A percentile compares a stretch with the other conserved stretches of the same genome.
Conservation (phyloP, 2,329 filamentous ascomycete genomes). For the Lasiodiplodia theobromae region DNA sequence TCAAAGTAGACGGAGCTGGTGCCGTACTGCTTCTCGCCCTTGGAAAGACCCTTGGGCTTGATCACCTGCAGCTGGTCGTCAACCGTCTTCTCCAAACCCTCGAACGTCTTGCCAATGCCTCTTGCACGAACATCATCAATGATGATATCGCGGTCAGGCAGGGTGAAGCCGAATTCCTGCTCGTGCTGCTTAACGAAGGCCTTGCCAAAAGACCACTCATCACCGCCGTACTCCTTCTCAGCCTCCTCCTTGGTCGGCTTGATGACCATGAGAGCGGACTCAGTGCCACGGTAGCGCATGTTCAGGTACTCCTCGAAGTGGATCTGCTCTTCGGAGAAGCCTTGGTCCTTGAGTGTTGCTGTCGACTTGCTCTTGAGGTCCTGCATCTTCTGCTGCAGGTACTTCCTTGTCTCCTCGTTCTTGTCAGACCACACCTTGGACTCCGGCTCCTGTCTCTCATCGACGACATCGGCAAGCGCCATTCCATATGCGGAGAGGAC, state of each 20-base stretch:
- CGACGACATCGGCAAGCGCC: constrained; percentile 90
- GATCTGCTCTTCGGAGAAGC: constrained; percentile 77
- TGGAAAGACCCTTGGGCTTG: constrained; percentile 63
- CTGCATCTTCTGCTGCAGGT: constrained; percentile 76
- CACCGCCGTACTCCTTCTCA: constrained; percentile 64
- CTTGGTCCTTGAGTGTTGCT: constrained; percentile 74
- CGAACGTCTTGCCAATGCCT: constrained; percentile 87
- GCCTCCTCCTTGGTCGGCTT: constrained; percentile 72
- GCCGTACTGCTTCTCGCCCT: constrained; percentile 70
- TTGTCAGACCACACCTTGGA: constrained; percentile 65
- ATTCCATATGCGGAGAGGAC: constrained; percentile 92
- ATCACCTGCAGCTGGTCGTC: constrained; percentile 81
- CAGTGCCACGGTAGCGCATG: constrained; percentile 89
- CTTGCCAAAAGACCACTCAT: constrained; percentile 81
- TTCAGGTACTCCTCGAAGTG: constrained; percentile 92
- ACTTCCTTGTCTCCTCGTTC: constrained; percentile 63
- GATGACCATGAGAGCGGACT: constrained; percentile 89
- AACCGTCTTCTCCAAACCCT: constrained; percentile 79
- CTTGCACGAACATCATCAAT: constrained; percentile 88
- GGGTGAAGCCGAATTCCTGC: constrained; percentile 91
- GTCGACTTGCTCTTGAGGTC: constrained; percentile 80
- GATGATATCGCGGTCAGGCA: constrained; percentile 85
- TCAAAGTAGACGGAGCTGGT: constrained; percentile 82
- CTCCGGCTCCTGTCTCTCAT: constrained; percentile 83
- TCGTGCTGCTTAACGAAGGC: constrained; percentile 88